These are phyloP conservation scores for Sutorius australiensis DNA, from an alignment of 768 basidiomycete species.

Conservation along the genomic window DNA sequence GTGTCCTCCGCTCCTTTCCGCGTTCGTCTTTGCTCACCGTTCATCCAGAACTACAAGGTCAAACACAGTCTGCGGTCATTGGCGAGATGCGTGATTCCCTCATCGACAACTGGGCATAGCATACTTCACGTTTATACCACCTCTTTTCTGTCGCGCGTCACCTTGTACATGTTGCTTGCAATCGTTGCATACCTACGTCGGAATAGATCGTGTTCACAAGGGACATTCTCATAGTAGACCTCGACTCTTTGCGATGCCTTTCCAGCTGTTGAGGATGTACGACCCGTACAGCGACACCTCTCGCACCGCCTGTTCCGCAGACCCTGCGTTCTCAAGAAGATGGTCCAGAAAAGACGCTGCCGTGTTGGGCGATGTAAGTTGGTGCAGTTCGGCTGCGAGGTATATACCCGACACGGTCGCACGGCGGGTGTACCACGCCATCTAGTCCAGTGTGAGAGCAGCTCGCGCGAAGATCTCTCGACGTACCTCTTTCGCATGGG, in stretches of 20 bases:
- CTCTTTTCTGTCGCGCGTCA: background rate
- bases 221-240: slow-evolving; percentile 40
- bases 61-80: slow-evolving; percentile 76
- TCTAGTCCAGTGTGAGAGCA: slow-evolving; percentile 34
- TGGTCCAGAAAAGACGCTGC: slow-evolving; percentile 62
- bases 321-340: slow-evolving; percentile 50
- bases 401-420: slow-evolving; percentile 66
- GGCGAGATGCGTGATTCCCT: slow-evolving; percentile 89
- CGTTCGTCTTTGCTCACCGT: slow-evolving; percentile 7
- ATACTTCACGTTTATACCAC: slow-evolving; percentile 26
- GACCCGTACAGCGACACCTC: slow-evolving; percentile 54
- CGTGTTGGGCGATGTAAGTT: slow-evolving; percentile 71
- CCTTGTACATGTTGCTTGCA: slow-evolving; percentile 11
- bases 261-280: slow-evolving; percentile 68
- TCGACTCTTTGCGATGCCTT: slow-evolving; percentile 64
- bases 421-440: slow-evolving; percentile 70
- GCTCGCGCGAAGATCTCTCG: background rate
- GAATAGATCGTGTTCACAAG: slow-evolving; percentile 12
- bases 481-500: slow-evolving; percentile 56
- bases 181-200: slow-evolving; percentile 17
- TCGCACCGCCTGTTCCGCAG: slow-evolving; percentile 43
- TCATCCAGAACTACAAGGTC: slow-evolving; percentile 74
- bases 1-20: slow-evolving; percentile 33
- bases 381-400: slow-evolving; percentile 76
- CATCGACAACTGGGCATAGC: slow-evolving; percentile 84